Evolutionary conservation across 2,329 filamentous ascomycete genomes (phyloP).

Genomic region (Calonectria pseudoturangicola): DNA sequence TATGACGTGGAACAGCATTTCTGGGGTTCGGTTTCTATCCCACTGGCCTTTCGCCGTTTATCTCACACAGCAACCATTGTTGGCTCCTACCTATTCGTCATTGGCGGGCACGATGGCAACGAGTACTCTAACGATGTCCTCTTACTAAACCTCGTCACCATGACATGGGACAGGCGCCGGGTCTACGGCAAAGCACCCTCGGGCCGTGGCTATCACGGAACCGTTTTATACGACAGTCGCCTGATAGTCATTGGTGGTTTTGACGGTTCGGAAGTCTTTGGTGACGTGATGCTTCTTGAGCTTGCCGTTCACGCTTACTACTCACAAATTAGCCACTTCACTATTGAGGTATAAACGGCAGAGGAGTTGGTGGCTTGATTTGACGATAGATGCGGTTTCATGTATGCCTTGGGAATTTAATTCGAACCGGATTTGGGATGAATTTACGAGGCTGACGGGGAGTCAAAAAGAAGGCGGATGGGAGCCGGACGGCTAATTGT

Average conservation of each 20-base stretch:
- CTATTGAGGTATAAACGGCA: slow-evolving; percentile 74
- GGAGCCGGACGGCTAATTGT: slow-evolving; percentile 48
- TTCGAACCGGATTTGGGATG: slow-evolving; percentile 27
- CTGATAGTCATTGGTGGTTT: slow-evolving; percentile 80
- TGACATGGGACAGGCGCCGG: slow-evolving; percentile 82
- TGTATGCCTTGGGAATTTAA: slow-evolving; percentile 38
- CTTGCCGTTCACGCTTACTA: slow-evolving; percentile 83
- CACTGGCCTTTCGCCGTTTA: slow-evolving; percentile 77
- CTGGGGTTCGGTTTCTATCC: slow-evolving; percentile 77
- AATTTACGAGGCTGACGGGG: slow-evolving; percentile 39
- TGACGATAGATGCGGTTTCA: slow-evolving; percentile 20
- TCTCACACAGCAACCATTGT: slow-evolving; percentile 82
- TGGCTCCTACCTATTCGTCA: slow-evolving; percentile 81
- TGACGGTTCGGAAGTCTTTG: slow-evolving; percentile 80
- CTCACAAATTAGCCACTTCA: slow-evolving; percentile 83
- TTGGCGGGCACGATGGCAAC: slow-evolving; percentile 81
- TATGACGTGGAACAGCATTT: slow-evolving; percentile 79
- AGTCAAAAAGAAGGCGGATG: slow-evolving; percentile 48
- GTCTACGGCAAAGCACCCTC: slow-evolving; percentile 79
- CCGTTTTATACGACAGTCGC: slow-evolving; percentile 79
- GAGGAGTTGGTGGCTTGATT: slow-evolving; percentile 21
- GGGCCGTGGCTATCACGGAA: slow-evolving; percentile 80
- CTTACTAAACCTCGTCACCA: slow-evolving; percentile 81
- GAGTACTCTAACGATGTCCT: slow-evolving; percentile 83
- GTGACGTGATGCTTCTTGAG: slow-evolving; percentile 80